Conservation (phyloP, 805 yeast genomes). For the Candida pseudoglaebosa region DNA sequence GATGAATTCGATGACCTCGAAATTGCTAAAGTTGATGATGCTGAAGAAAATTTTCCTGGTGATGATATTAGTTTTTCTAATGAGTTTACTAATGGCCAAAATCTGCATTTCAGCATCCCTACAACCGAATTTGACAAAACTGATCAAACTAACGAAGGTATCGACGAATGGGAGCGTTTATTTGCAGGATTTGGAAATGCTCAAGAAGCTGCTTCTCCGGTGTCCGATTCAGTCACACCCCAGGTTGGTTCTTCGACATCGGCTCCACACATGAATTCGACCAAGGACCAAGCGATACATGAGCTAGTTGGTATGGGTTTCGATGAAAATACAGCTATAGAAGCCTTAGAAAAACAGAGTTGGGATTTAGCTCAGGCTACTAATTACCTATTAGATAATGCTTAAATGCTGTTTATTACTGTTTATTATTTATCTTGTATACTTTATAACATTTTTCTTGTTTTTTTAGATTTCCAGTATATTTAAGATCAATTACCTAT, state of each 20-base stretch:
- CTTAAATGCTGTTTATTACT: too few species aligned
- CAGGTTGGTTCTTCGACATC: conserved; percentile 22
- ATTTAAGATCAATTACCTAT: too few species aligned
- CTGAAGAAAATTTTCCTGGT: conserved; percentile 24
- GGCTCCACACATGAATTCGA: not conserved
- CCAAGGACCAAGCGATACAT: conserved; percentile 55
- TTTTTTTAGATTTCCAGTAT: too few species aligned
- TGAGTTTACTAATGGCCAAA: conserved; percentile 27
- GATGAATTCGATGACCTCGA: conserved; percentile 39
- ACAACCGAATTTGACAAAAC: conserved; percentile 27
- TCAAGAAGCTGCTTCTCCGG: conserved; percentile 6
- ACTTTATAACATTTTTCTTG: too few species aligned
- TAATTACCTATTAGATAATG: conserved; percentile 72
- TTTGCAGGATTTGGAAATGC: conserved; percentile 81
- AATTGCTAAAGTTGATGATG: conserved; percentile 28
- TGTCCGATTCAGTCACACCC: not conserved
- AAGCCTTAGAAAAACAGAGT: conserved; percentile 63
- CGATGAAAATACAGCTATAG: conserved; percentile 55
- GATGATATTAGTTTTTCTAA: conserved; percentile 22
- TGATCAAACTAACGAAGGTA: conserved; percentile 19
- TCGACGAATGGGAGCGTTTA: conserved; percentile 91
- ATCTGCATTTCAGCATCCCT: conserved; percentile 18
- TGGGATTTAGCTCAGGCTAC: conserved; percentile 89
- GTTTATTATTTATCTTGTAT: too few species aligned
- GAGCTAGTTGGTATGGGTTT: conserved; percentile 92